Conservation (phyloP, 345 rosid species). For the Arabis alpina region DNA sequence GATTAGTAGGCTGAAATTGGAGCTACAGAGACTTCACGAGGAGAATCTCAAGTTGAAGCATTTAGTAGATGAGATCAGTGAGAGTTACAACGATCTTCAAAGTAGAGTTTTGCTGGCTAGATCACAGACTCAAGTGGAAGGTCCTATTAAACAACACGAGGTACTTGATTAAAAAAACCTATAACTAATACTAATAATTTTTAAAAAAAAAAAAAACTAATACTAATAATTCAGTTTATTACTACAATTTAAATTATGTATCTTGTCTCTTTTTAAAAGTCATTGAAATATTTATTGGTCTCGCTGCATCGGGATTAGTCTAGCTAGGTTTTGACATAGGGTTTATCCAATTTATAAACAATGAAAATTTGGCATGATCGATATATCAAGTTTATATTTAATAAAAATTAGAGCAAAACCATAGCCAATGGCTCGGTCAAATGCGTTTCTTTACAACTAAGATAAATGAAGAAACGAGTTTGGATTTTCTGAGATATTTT, state of each 20-base stretch:
- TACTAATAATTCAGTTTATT: not conserved
- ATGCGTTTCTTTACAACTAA: conserved; percentile 11
- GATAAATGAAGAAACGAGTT: conserved; percentile 1
- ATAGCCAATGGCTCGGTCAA: conserved; percentile 3
- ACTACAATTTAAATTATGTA: not conserved
- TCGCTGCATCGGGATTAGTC: conserved; percentile 10
- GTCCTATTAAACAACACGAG: conserved; percentile 45
- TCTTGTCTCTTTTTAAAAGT: not conserved
- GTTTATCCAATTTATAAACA: not conserved
- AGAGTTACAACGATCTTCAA: conserved; percentile 62
- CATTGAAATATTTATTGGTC: not conserved
- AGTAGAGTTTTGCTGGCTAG: conserved; percentile 62
- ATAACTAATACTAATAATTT: not conserved
- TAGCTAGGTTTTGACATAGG: not conserved
- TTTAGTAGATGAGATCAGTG: conserved; percentile 66
- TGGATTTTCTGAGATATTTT: conserved; percentile 10
- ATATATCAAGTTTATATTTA: not conserved
- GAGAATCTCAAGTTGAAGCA: conserved; percentile 71
- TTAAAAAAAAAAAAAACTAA: not conserved
- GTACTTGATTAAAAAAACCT: conserved; percentile 36
- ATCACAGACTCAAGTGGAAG: conserved; percentile 53
- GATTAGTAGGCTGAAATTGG: conserved; percentile 52
- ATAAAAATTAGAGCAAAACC: not conserved
- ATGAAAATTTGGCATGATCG: not conserved
- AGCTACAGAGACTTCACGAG: conserved; percentile 61